Conservation (phyloP, 1,139 yeast species). For the Lodderomyces beijingensis region DNA sequence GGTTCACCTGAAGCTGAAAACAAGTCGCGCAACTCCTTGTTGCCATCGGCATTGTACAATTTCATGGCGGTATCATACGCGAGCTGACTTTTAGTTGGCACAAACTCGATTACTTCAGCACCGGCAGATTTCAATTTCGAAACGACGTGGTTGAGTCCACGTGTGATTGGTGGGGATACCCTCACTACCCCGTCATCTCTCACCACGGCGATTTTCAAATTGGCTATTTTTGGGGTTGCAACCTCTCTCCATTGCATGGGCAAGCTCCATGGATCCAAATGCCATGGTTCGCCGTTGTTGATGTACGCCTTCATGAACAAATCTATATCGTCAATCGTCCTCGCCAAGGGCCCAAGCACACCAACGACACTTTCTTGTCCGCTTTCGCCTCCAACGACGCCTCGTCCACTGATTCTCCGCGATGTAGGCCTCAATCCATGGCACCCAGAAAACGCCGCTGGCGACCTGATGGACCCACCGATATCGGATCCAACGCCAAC, state of each 20-base stretch:
- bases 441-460: constrained; percentile 49
- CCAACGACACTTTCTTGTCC: constrained; percentile 59
- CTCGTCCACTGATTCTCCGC: constrained; percentile 50
- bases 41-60: constrained; percentile 58
- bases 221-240: constrained; percentile 36
- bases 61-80: constrained; percentile 49
- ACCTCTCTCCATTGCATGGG: constrained; percentile 63
- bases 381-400: constrained; percentile 50
- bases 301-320: constrained; percentile 55
- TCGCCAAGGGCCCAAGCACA: constrained; percentile 61
- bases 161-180: constrained; percentile 54
- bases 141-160: constrained; percentile 27
- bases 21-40: constrained; percentile 45
- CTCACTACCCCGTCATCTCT: constrained; percentile 37
- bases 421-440: constrained; percentile 68
- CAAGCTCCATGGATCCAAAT: constrained; percentile 49
- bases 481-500: constrained; percentile 57
- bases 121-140: constrained; percentile 28
- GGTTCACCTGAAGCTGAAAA: constrained; percentile 64
- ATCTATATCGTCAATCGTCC: constrained; percentile 59
- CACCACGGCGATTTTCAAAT: constrained; percentile 35
- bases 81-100: constrained; percentile 46
- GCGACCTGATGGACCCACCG: constrained; percentile 54
- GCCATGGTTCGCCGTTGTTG: constrained; percentile 68
- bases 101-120: constrained; percentile 37